phyloP scores from a whole-genome alignment of 495 filamentous ascomycete genomes.

The Hamigera avellanea region DNA sequence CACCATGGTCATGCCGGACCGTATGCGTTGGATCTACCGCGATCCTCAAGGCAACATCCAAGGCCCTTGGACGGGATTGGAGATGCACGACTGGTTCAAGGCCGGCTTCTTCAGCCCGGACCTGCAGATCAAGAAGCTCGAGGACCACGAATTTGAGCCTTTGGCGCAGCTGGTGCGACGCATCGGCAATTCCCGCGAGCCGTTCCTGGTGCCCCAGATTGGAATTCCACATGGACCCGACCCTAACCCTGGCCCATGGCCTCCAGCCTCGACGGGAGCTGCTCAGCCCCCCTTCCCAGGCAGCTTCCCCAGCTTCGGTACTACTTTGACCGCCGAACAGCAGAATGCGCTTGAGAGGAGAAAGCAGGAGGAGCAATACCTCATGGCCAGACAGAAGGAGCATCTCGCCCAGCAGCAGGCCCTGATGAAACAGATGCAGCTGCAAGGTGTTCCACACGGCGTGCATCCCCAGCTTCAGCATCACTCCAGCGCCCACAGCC shows the following conservation, averaged over 20 bases:
- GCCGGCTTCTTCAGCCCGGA: conserved; percentile 95
- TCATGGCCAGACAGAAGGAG: conserved; percentile 91
- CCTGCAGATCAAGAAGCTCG: conserved; percentile 82
- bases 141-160: conserved; percentile 90
- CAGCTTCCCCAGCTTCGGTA: conserved; percentile 94
- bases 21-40: conserved; percentile 97
- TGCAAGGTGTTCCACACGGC: conserved; percentile 43
- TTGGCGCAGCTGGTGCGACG: conserved; percentile 90
- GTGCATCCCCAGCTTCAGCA: conserved; percentile 61
- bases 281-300: conserved; percentile 91
- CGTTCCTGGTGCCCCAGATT: conserved; percentile 94
- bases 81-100: conserved; percentile 99
- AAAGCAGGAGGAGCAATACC: conserved; percentile 96
- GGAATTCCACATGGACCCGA: conserved; percentile 79
- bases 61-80: conserved; percentile 88
- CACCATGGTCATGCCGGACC: conserved; percentile 97
- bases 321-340: conserved; percentile 91
- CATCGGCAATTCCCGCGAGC: conserved; percentile 94
- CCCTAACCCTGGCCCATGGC: conserved; percentile 25
- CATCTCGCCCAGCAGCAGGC: conserved; percentile 79
- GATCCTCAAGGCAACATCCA: conserved; percentile 87
- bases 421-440: conserved; percentile 61
- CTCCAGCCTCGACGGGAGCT: conserved; percentile 36
- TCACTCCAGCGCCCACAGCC: conserved; percentile 84
- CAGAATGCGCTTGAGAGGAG: conserved; percentile 92